Evolutionary conservation across 2,329 filamentous ascomycete species (phyloP).

Genomic region (Pseudogymnoascus sp.): DNA sequence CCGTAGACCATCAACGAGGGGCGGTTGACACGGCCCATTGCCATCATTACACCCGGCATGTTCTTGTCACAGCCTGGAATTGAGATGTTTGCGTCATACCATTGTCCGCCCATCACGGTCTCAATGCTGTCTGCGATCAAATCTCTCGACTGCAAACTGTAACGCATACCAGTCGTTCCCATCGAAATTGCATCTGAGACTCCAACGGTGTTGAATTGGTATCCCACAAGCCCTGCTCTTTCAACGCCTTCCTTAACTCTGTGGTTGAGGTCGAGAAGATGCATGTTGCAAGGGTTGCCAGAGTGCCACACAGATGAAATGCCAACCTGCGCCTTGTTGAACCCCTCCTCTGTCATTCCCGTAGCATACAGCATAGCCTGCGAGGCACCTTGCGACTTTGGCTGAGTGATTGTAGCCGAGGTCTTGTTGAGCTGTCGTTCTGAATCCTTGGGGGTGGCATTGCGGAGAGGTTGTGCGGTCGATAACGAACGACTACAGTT

Average conservation of each 20-base stretch:
- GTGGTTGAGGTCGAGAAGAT: constrained; percentile 68
- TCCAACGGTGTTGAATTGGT: constrained; percentile 98
- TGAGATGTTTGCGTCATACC: constrained; percentile 96
- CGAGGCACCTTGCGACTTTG: constrained; percentile 94
- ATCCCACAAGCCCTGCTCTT: constrained; percentile 74
- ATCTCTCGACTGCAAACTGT: constrained; percentile 87
- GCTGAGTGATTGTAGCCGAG: constrained; percentile 81
- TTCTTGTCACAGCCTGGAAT: constrained; percentile 99
- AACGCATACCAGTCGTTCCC: constrained; percentile 96
- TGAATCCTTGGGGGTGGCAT: constrained; percentile 21
- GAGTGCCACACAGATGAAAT: constrained; percentile 98
- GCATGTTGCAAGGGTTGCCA: constrained; percentile 99
- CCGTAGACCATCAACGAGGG: constrained; percentile 98
- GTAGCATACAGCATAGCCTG: constrained; percentile 99
- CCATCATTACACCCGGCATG: constrained; percentile 89
- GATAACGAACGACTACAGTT: constrained; percentile 24
- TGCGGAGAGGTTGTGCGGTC: constrained; percentile 20
- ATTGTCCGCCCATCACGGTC: constrained; percentile 97
- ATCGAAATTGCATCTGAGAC: constrained; percentile 97
- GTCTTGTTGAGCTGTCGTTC: constrained; percentile 64
- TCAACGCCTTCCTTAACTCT: constrained; percentile 54
- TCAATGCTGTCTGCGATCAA: constrained; percentile 97
- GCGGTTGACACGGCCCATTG: constrained; percentile 90
- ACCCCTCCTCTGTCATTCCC: constrained; percentile 74
- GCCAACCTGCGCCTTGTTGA: constrained; percentile 94